Percentiles rank a stretch among this genome's conserved stretches.
These are phyloP conservation scores for Polyporus tsugae DNA, from an alignment of 1,284 basidiomycete genomes.

Conservation along the genomic window DNA sequence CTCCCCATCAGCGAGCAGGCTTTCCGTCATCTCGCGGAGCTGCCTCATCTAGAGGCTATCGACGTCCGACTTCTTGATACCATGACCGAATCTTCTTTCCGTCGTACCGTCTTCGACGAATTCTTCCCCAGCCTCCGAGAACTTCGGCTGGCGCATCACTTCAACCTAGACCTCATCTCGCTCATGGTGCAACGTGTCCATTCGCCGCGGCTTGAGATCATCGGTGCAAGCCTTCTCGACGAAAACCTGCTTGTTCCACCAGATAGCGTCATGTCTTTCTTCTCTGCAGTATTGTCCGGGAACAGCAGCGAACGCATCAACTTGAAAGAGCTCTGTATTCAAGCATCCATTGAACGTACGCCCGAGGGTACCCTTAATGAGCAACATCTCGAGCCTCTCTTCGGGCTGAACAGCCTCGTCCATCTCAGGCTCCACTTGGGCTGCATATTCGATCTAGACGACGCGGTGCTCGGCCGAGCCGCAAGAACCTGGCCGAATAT, in stretches of 20 bases:
- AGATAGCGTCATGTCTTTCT: neutral
- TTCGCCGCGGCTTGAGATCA: neutral
- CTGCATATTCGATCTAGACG: neutral
- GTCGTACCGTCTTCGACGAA: neutral
- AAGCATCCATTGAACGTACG: neutral
- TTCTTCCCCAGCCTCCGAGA: neutral
- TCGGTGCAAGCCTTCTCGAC: neutral
- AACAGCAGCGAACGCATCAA: neutral
- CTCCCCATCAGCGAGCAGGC: neutral
- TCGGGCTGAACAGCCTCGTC: neutral
- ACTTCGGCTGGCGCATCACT: neutral
- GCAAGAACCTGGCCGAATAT: neutral
- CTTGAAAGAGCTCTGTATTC: neutral
- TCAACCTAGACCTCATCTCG: neutral
- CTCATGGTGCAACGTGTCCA: neutral
- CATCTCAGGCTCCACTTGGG: neutral
- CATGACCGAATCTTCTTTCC: neutral
- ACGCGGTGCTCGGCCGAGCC: neutral
- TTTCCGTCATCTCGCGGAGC: neutral
- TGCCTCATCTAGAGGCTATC: neutral
- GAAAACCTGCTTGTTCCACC: neutral
- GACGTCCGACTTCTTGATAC: neutral
- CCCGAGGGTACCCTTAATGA: neutral
- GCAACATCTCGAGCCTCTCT: neutral
- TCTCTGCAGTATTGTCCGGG: neutral